Conservation (phyloP, 805 yeast genomes). For the Millerozyma acaciae region DNA sequence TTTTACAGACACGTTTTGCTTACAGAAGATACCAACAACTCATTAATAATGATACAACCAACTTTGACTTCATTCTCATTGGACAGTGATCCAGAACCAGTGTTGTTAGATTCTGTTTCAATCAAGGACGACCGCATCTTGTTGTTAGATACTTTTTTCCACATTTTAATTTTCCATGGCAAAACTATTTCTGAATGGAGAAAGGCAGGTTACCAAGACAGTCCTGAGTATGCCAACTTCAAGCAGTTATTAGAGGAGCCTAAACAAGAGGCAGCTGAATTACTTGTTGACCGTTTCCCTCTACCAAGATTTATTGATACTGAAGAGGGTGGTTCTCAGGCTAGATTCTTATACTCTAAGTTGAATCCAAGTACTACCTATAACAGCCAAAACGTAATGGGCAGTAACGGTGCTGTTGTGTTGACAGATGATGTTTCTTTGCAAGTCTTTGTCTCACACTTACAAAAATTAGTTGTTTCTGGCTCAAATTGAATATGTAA, state of each 20-base stretch:
- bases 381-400: conserved; percentile 51
- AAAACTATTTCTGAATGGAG: conserved; percentile 95
- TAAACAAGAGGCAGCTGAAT: conserved; percentile 84
- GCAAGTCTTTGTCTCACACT: conserved; percentile 92
- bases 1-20: conserved; percentile 90
- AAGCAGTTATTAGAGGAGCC: conserved; percentile 85
- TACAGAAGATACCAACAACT: conserved; percentile 88
- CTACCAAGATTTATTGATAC: conserved; percentile 96
- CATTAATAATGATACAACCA: conserved; percentile 96
- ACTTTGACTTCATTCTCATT: conserved; percentile 83
- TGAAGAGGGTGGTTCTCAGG: conserved; percentile 98
- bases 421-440: conserved; percentile 94
- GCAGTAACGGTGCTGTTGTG: conserved; percentile 64
- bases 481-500: conserved; percentile 27
- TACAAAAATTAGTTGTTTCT: conserved; percentile 82
- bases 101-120: conserved; percentile 87
- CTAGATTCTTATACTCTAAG: conserved; percentile 91
- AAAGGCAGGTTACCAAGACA: conserved; percentile 89
- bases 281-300: conserved; percentile 92
- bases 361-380: conserved; percentile 90
- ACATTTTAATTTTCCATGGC: conserved; percentile 92
- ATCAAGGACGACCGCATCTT: conserved; percentile 84
- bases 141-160: conserved; percentile 93
- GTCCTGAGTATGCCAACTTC: conserved; percentile 84
- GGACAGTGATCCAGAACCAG: conserved; percentile 73